Conservation (phyloP, 495 filamentous ascomycete species). For the Durotheca rogersii region DNA sequence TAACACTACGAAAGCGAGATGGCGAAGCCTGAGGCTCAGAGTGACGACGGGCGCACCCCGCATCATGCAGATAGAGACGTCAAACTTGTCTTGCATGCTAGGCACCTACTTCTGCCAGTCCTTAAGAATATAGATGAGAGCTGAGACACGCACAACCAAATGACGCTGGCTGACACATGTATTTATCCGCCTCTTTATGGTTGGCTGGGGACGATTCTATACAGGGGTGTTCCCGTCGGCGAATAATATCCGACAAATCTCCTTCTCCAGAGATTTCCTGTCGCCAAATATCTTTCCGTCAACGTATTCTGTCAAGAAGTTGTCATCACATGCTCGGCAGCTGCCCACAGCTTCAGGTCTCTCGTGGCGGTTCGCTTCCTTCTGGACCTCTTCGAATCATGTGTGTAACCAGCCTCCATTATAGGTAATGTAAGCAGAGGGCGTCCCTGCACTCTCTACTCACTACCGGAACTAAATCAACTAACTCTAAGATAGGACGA, state of each 20-base stretch:
- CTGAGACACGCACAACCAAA: slow-evolving; percentile 13
- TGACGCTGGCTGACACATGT: background rate
- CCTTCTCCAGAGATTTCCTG: slow-evolving; percentile 19
- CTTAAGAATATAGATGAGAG: slow-evolving; percentile 36
- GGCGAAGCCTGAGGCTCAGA: background rate
- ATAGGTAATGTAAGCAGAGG: slow-evolving; percentile 18
- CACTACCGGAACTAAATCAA: too few species aligned
- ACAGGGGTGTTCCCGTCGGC: slow-evolving; percentile 15
- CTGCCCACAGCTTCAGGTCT: slow-evolving; percentile 25
- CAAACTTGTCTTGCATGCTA: slow-evolving; percentile 29
- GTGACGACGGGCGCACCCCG: background rate
- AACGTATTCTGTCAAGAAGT: slow-evolving; percentile 34
- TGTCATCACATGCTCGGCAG: slow-evolving; percentile 31
- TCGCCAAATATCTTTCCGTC: slow-evolving; percentile 16
- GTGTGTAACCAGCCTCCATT: slow-evolving; percentile 36
- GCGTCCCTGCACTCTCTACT: too few species aligned
- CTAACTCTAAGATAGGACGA: too few species aligned
- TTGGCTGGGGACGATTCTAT: slow-evolving; percentile 4
- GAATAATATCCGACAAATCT: slow-evolving; percentile 12
- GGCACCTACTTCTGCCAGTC: slow-evolving; percentile 60
- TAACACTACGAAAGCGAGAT: background rate
- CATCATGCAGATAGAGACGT: slow-evolving; percentile 19
- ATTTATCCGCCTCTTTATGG: background rate
- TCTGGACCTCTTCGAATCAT: slow-evolving; percentile 38
- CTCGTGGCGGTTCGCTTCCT: slow-evolving; percentile 40